A percentile compares a stretch with the other conserved stretches of the same genome.
Conservation (phyloP, 2,329 filamentous ascomycete genomes). For the Diplodia corticola region DNA sequence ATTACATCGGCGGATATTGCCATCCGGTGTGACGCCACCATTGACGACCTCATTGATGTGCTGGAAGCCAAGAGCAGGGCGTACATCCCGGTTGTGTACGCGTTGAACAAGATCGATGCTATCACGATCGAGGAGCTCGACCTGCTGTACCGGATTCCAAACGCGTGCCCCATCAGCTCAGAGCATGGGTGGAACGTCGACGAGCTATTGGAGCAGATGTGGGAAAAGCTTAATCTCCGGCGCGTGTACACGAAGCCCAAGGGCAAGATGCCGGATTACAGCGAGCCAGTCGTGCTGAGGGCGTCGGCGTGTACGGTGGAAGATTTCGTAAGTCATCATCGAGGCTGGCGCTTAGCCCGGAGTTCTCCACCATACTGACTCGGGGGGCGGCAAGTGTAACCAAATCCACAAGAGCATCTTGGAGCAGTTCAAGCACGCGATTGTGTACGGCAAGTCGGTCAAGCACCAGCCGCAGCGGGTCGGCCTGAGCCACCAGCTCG, state of each 20-base stretch:
- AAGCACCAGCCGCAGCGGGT: slow-evolving; percentile 98
- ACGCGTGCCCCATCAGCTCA: slow-evolving; percentile 94
- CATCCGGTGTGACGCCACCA: slow-evolving; percentile 94
- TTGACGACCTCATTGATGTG: slow-evolving; percentile 95
- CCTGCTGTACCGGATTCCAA: slow-evolving; percentile 92
- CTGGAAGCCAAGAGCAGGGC: slow-evolving; percentile 91
- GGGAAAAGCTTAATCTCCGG: slow-evolving; percentile 90
- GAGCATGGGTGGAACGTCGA: slow-evolving; percentile 97
- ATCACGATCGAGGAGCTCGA: slow-evolving; percentile 98
- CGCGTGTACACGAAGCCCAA: slow-evolving; percentile 98
- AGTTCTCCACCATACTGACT: slow-evolving; percentile 37
- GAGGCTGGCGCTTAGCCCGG: slow-evolving; percentile 1
- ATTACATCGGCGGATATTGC: slow-evolving; percentile 97
- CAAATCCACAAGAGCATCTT: slow-evolving; percentile 94
- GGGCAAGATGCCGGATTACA: slow-evolving; percentile 90
- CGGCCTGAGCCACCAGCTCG: slow-evolving; percentile 85
- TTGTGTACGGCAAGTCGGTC: slow-evolving; percentile 96
- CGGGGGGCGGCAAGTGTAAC: slow-evolving; percentile 69
- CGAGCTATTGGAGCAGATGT: slow-evolving; percentile 96
- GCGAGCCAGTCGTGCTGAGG: slow-evolving; percentile 83
- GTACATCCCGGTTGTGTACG: slow-evolving; percentile 99
- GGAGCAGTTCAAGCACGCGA: slow-evolving; percentile 91
- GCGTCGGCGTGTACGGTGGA: slow-evolving; percentile 84
- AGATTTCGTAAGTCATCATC: slow-evolving; percentile 76
- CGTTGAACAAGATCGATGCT: slow-evolving; percentile 97